These are phyloP conservation scores for Alternaria solani DNA, from an alignment of 2,329 filamentous ascomycete species.

Conservation along the genomic window DNA sequence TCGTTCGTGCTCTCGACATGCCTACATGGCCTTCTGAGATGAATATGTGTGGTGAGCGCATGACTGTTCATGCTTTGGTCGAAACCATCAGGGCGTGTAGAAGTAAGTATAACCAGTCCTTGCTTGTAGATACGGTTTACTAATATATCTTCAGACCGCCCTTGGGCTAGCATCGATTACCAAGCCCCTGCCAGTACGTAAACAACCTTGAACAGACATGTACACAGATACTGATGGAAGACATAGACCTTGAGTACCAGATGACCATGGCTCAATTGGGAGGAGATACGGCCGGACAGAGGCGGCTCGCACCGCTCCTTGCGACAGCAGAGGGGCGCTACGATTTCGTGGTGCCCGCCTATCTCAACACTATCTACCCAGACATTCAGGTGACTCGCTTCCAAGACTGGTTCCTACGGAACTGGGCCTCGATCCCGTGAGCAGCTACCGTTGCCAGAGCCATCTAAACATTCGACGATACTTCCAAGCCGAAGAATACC, in stretches of 20 bases:
- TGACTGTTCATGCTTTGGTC: conserved; percentile 68
- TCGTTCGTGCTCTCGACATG: conserved; percentile 73
- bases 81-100: conserved; percentile 54
- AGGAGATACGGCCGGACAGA: conserved; percentile 46
- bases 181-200: conserved; percentile 55
- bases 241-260: conserved; percentile 55
- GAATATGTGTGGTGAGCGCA: conserved; percentile 71
- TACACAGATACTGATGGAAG: conserved; percentile 2
- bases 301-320: conserved; percentile 66
- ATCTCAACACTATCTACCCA: conserved; percentile 62
- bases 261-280: conserved; percentile 53
- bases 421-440: conserved; percentile 47
- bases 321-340: conserved; percentile 75
- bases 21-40: conserved; percentile 73
- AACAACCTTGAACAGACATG: background rate
- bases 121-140: background rate
- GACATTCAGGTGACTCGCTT: conserved; percentile 50
- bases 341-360: conserved; percentile 65
- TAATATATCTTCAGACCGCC: conserved; percentile 35
- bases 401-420: conserved; percentile 49
- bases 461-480: background rate
- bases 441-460: background rate
- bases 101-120: conserved; percentile 26
- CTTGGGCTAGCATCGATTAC: conserved; percentile 49
- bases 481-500: background rate